These are phyloP conservation scores for Candida taoyuanica DNA, from an alignment of 805 yeast genomes.

Conservation along the genomic window DNA sequence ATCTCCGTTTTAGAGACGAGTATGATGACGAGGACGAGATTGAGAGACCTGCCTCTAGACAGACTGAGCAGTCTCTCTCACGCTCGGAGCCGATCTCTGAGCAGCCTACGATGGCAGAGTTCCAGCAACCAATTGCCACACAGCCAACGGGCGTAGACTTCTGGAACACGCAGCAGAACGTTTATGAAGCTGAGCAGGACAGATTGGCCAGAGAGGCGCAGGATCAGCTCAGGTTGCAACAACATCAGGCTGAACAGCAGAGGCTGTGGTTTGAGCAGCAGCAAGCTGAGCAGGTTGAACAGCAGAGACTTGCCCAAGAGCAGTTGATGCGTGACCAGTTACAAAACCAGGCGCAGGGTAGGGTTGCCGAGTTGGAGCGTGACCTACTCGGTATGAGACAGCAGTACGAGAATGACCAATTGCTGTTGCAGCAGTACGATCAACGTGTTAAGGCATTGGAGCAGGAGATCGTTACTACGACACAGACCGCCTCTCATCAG, in stretches of 20 bases:
- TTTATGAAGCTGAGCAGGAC: slow-evolving; percentile 54
- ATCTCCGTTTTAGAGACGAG: slow-evolving; percentile 26
- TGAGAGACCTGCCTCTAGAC: slow-evolving; percentile 22
- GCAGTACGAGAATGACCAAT: slow-evolving; percentile 83
- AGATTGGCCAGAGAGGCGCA: slow-evolving; percentile 59
- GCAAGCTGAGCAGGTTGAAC: slow-evolving; percentile 61
- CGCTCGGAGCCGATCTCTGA: slow-evolving; percentile 41
- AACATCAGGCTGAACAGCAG: slow-evolving; percentile 62
- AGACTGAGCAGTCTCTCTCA: slow-evolving; percentile 16
- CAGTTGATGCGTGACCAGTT: slow-evolving; percentile 62
- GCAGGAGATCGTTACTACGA: slow-evolving; percentile 56
- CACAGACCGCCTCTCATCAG: slow-evolving; percentile 66
- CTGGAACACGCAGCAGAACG: slow-evolving; percentile 46
- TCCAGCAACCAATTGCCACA: slow-evolving; percentile 35
- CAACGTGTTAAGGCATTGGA: slow-evolving; percentile 78
- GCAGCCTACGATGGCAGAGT: slow-evolving; percentile 38
- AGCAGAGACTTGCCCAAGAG: slow-evolving; percentile 67
- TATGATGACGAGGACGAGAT: slow-evolving; percentile 21
- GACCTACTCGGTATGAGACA: slow-evolving; percentile 70
- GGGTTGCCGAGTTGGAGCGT: slow-evolving; percentile 76
- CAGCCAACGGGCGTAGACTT: slow-evolving; percentile 54
- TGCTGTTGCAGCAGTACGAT: slow-evolving; percentile 82
- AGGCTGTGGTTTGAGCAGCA: slow-evolving; percentile 69
- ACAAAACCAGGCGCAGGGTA: slow-evolving; percentile 70
- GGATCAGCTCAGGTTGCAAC: slow-evolving; percentile 59